Evolutionary conservation across 2,329 filamentous ascomycete genomes (phyloP).

Genomic region (Colletotrichum musae): DNA sequence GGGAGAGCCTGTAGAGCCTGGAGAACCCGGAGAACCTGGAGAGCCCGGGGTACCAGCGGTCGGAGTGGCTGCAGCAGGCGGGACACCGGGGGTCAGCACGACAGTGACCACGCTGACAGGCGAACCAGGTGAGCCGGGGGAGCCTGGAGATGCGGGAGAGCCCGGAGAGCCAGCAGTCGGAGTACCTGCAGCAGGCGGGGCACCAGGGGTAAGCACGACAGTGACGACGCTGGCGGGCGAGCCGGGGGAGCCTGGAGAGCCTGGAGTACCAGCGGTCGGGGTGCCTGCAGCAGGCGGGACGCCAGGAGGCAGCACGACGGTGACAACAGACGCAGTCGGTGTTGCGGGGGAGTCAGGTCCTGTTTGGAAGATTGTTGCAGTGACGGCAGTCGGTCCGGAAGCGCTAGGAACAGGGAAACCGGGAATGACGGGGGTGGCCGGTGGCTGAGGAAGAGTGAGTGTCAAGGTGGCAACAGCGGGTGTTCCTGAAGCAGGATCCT

Average conservation of each 20-base stretch:
- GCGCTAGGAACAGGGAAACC: neutral
- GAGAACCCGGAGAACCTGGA: neutral
- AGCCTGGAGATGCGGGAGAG: constrained; percentile 3
- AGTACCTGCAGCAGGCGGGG: constrained; percentile 21
- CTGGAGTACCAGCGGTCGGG: constrained; percentile 8
- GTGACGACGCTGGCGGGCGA: neutral
- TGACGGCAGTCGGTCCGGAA: constrained; percentile 13
- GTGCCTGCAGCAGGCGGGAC: constrained; percentile 20
- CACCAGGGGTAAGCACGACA: neutral
- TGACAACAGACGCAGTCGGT: neutral
- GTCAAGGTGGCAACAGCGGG: constrained; percentile 45
- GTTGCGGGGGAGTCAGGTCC: neutral
- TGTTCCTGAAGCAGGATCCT: constrained; percentile 17
- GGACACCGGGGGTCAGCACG: neutral
- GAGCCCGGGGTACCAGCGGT: neutral
- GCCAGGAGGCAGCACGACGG: neutral
- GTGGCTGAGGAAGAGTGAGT: constrained; percentile 27
- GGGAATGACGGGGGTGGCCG: neutral
- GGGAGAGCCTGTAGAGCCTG: neutral
- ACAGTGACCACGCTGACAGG: neutral
- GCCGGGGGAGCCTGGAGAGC: neutral
- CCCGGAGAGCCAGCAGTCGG: constrained; percentile 1
- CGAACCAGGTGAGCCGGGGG: neutral
- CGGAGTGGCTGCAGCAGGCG: neutral
- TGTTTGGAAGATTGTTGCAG: constrained; percentile 13